Percentiles rank a stretch among this genome's conserved stretches.
These are phyloP conservation scores for Viridothelium virens DNA, from an alignment of 495 filamentous ascomycete genomes.

Conservation along the genomic window DNA sequence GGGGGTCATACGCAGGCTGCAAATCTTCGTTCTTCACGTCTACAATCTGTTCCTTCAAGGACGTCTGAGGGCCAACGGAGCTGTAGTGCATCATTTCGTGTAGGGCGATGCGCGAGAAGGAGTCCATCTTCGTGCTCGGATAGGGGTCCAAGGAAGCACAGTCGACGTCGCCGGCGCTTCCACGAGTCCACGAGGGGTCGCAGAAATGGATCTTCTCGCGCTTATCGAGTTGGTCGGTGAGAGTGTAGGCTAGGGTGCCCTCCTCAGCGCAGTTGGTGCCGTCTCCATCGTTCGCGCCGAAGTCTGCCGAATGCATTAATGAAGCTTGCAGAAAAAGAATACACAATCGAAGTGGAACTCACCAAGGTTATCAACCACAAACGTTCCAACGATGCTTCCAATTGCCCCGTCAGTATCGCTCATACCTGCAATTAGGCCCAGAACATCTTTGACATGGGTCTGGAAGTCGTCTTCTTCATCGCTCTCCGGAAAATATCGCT, in stretches of 20 bases:
- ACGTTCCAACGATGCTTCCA: conserved; percentile 9
- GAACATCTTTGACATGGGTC: conserved; percentile 11
- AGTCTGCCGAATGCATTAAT: conserved; percentile 8
- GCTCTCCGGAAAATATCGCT: conserved; percentile 13
- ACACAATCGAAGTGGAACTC: conserved; percentile 9
- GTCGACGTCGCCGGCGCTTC: conserved; percentile 6
- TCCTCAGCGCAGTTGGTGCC: conserved; percentile 4
- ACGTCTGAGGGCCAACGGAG: conserved; percentile 12
- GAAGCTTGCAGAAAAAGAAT: conserved; percentile 11
- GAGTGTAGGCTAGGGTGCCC: conserved; percentile 10
- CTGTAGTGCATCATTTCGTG: conserved; percentile 14
- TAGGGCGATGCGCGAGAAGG: conserved; percentile 9
- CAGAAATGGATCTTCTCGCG: conserved; percentile 12
- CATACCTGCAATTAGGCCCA: conserved; percentile 11
- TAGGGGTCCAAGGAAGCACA: conserved; percentile 10
- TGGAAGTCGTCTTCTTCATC: conserved; percentile 12
- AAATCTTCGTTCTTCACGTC: conserved; percentile 6
- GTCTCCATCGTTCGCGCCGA: conserved; percentile 4
- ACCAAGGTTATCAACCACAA: conserved; percentile 14
- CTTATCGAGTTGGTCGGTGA: conserved; percentile 9
- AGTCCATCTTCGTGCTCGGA: neutral
- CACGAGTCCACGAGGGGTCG: conserved; percentile 11
- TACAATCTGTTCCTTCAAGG: conserved; percentile 10
- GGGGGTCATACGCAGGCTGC: conserved; percentile 4
- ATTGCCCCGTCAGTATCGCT: conserved; percentile 10